Evolutionary conservation across 75 land plant genomes (phyloP), one percentile per base, ranked within the genome.

Genomic region (Sequoiadendron giganteum): DNA sequence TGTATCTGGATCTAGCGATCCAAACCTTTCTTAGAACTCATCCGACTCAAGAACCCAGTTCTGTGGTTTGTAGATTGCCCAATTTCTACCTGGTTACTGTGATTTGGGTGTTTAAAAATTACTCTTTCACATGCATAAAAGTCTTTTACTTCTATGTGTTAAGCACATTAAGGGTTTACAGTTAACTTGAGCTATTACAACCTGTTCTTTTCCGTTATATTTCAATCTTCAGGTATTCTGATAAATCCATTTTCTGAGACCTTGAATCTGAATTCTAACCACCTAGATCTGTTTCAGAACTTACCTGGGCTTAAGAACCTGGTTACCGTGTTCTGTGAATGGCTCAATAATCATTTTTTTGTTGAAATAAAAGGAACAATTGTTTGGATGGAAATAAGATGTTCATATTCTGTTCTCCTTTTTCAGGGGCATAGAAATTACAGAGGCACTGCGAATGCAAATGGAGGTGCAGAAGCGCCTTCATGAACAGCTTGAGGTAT

Each of bases 401-500:
- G 77, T n/a, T 82, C 25, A 28, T 45, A 40, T 45, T 82, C 3
- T 55, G 86, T 45, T 72, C 75, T 40, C 68, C 8, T 34, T 56
- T 52, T 85, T 85, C 89, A 93, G 92, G 88, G 92, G 92, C 43
- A 82, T 90, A 39, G 92, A 94, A 86, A 89, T 92, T 32, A 90
- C 88, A 77, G 95, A 91, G 40, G 94, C 95, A 30, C 72, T 94
- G 68, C 86, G 85, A 58, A 87, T 94, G 94, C 95, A 94, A 76
- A 94, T 94, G 95, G 95, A 94, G 38, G 95, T 94, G 56, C 92
- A 94, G 86, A 94, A 91, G 48, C 91, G 94, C 30, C 92, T 94
- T 56, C 94, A 92, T 80, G 95, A 94, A 88, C 95, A 94, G 87
- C 92, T 94, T 84, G 95, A 94, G 95, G 95, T 94, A 86, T 85